Base-by-base conservation (phyloP, 2,329 filamentous ascomycete species). In the Xylaria sp. region DNA sequence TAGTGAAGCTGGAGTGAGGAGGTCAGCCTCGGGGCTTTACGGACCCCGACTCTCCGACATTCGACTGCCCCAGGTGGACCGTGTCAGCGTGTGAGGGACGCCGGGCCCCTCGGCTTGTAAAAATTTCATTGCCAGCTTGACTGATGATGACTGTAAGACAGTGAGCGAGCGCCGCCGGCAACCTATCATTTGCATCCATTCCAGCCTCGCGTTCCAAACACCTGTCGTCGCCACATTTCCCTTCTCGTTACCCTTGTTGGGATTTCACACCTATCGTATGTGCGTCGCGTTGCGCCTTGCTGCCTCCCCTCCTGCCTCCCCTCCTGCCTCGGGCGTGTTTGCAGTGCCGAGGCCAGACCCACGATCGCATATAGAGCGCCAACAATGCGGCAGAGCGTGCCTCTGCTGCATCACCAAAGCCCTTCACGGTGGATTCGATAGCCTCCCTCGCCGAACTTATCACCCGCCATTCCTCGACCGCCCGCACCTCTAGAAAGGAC, bases 381-480 rank as follows among this genome's bases (percentile, higher is more conserved):
- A 52, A 78, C 70, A 66, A 85, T 86, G 83, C 79, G 76, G 83
- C 76, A 78, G 81, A 81, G 78, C 73, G 68, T 62, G 65, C 71
- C 80, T 83, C 82, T 79, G 77, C 79, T 77, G 79, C 79, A 78
- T 72, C 71, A 68, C 63, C 71, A 65, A 67, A 66, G 60, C 65
- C 66, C 64, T 72, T 78, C 79, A 83, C 73, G 70, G 79, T 85
- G 82, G 83, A 85, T 80, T 71, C 79, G 68, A 74, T 79, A 80
- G 71, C 75, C 51, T 64, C 65, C 60, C 64, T 71, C 57, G 64
- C 72, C 60, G 66, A 70, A 57, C 65, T 72, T 57, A 62, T 72
- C 64, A 66, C 68, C 65, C 69, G 59, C 62, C 61, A 53, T 54
- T 61, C 55, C 55, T 61, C 63, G 52, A 61, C 64, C 40, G 61